Percentiles rank a stretch among this genome's conserved stretches.
phyloP scores from a whole-genome alignment of 345 rosid genomes.

The Carallia pectinifolia region DNA sequence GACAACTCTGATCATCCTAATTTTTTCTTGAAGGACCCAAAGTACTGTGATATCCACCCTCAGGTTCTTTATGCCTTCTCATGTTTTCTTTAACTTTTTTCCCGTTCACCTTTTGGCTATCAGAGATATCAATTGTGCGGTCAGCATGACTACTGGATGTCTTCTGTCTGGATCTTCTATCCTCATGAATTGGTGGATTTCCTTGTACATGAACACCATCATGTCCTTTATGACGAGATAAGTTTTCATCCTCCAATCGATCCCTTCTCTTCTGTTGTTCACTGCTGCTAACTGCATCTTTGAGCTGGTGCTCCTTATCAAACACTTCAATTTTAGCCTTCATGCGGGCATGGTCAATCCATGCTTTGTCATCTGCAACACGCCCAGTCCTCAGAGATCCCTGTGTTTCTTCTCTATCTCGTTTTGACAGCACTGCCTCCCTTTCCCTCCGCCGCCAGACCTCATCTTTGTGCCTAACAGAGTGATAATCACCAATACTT shows the following conservation, averaged over 20 bases:
- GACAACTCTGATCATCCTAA: conserved; percentile 68
- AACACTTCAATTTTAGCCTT: conserved; percentile 62
- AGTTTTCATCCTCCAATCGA: conserved; percentile 56
- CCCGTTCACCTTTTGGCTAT: conserved; percentile 59
- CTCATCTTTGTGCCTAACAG: conserved; percentile 81
- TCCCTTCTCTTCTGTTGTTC: conserved; percentile 77
- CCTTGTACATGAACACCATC: conserved; percentile 59
- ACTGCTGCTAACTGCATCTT: conserved; percentile 55
- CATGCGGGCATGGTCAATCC: conserved; percentile 48
- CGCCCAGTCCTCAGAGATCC: conserved; percentile 53
- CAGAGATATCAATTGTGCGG: conserved; percentile 46
- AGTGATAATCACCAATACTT: conserved; percentile 55
- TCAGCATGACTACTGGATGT: conserved; percentile 55
- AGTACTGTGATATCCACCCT: conserved; percentile 48
- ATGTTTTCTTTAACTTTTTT: conserved; percentile 64
- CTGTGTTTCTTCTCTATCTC: conserved; percentile 71
- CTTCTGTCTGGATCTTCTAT: conserved; percentile 71
- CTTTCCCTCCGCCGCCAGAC: conserved; percentile 66
- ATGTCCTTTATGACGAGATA: conserved; percentile 54
- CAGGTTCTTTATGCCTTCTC: conserved; percentile 66
- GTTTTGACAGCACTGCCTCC: conserved; percentile 57
- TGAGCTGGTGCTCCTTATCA: conserved; percentile 63
- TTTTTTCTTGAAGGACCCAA: conserved; percentile 49
- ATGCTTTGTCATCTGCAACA: conserved; percentile 68
- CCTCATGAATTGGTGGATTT: conserved; percentile 48